Evolutionary conservation across 495 filamentous ascomycete genomes (phyloP).

Genomic region (Penicillium tannophilum): DNA sequence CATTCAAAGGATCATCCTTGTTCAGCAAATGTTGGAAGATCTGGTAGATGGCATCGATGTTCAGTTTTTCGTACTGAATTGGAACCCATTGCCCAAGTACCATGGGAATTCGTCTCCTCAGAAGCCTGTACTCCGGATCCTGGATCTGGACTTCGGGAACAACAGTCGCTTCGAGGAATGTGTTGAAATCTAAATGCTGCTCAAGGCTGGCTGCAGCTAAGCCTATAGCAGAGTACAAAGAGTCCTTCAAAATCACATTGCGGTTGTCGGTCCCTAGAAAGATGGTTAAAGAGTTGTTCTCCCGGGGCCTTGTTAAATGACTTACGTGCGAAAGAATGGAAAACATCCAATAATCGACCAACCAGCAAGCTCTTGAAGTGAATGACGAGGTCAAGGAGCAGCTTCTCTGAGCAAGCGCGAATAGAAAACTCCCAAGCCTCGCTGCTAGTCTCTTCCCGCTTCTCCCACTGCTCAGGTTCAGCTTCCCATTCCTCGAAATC

Average conservation of each 20-base stretch:
- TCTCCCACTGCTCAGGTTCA: conserved; percentile 91
- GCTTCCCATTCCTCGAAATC: conserved; percentile 91
- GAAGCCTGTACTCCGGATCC: conserved; percentile 76
- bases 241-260: conserved; percentile 83
- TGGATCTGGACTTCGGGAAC: conserved; percentile 77
- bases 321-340: conserved; percentile 69
- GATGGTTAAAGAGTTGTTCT: neutral
- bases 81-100: conserved; percentile 87
- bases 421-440: conserved; percentile 87
- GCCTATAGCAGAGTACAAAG: conserved; percentile 90
- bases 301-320: neutral
- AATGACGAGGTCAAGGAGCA: conserved; percentile 88
- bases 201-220: conserved; percentile 76
- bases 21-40: conserved; percentile 89
- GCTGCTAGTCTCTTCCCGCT: conserved; percentile 73
- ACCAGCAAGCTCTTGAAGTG: conserved; percentile 80
- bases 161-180: conserved; percentile 71
- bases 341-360: conserved; percentile 75
- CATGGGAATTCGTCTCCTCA: conserved; percentile 87
- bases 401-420: conserved; percentile 85
- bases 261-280: conserved; percentile 55
- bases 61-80: conserved; percentile 64
- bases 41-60: conserved; percentile 74
- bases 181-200: conserved; percentile 75
- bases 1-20: conserved; percentile 74